Percentiles rank a stretch among this genome's conserved stretches.
Conservation (phyloP, 345 rosid genomes). For the Nephelium lappaceum region DNA sequence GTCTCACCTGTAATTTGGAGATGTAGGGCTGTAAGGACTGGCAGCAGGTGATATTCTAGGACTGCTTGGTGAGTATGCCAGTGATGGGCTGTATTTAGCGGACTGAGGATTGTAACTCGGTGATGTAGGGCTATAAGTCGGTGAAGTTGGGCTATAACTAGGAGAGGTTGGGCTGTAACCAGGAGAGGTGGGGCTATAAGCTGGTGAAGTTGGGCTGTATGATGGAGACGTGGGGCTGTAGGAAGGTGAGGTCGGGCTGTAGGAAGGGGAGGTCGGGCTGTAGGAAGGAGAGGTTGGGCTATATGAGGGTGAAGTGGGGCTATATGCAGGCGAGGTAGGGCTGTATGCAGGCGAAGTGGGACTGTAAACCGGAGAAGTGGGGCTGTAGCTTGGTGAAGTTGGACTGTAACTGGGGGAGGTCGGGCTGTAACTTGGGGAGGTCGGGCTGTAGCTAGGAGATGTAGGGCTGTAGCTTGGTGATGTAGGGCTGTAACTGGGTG, state of each 20-base stretch:
- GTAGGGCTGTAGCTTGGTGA: slow-evolving; percentile 82
- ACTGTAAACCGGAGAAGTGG: slow-evolving; percentile 74
- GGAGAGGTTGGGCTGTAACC: slow-evolving; percentile 89
- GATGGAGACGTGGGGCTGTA: slow-evolving; percentile 85
- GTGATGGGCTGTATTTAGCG: slow-evolving; percentile 75
- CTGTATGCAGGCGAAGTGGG: slow-evolving; percentile 79
- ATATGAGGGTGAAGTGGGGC: slow-evolving; percentile 82
- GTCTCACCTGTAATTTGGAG: slow-evolving; percentile 86
- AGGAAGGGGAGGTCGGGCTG: slow-evolving; percentile 86
- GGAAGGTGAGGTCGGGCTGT: slow-evolving; percentile 75
- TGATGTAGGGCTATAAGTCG: slow-evolving; percentile 66
- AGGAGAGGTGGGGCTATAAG: slow-evolving; percentile 81
- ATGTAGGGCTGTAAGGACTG: slow-evolving; percentile 94
- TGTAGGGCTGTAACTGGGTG: slow-evolving; percentile 58
- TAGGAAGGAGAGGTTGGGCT: slow-evolving; percentile 87
- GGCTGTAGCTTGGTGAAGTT: slow-evolving; percentile 75
- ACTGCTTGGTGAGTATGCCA: slow-evolving; percentile 91
- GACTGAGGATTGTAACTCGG: slow-evolving; percentile 72
- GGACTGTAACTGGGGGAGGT: slow-evolving; percentile 86
- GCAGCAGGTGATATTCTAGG: slow-evolving; percentile 83
- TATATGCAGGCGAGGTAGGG: slow-evolving; percentile 79
- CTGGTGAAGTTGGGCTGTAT: slow-evolving; percentile 83
- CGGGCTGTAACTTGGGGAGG: slow-evolving; percentile 78
- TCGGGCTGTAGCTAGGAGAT: slow-evolving; percentile 81
- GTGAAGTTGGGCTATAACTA: slow-evolving; percentile 76